Conservation (phyloP, 331 rosid species). For the Quercus phellos region DNA sequence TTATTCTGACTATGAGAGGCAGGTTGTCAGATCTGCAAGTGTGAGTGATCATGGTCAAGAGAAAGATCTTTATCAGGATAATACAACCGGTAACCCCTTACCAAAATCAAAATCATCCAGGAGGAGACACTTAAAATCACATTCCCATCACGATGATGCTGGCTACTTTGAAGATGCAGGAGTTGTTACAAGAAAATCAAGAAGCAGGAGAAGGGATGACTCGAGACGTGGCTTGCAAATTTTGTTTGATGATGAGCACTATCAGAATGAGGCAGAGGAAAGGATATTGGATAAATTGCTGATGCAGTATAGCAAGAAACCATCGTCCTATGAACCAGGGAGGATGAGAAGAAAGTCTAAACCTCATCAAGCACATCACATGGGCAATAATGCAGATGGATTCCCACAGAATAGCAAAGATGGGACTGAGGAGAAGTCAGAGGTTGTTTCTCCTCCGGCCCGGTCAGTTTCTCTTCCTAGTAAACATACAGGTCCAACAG, state of each 20-base stretch:
- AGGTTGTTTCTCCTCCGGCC: slow-evolving; percentile 23
- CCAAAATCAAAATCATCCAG: slow-evolving; percentile 64
- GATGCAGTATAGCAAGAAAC: slow-evolving; percentile 80
- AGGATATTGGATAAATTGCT: slow-evolving; percentile 77
- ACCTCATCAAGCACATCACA: slow-evolving; percentile 51
- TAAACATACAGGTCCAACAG: slow-evolving; percentile 43
- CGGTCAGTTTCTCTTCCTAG: slow-evolving; percentile 78
- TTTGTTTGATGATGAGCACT: slow-evolving; percentile 65
- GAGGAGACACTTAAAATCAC: slow-evolving; percentile 65
- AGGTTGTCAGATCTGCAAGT: slow-evolving; percentile 33
- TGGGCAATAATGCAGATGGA: slow-evolving; percentile 26
- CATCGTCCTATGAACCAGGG: slow-evolving; percentile 48
- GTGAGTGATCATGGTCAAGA: slow-evolving; percentile 33
- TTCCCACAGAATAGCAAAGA: slow-evolving; percentile 34
- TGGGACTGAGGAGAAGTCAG: slow-evolving; percentile 39
- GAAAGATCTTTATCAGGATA: slow-evolving; percentile 34
- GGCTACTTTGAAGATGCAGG: slow-evolving; percentile 38
- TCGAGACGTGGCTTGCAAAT: slow-evolving; percentile 64
- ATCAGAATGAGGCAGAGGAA: slow-evolving; percentile 66
- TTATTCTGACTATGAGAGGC: slow-evolving; percentile 46
- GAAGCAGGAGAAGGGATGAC: slow-evolving; percentile 69
- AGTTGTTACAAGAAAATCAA: slow-evolving; percentile 45
- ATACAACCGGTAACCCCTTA: slow-evolving; percentile 32
- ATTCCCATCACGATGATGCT: slow-evolving; percentile 35
- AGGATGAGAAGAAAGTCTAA: slow-evolving; percentile 56